Evolutionary conservation across 2,329 filamentous ascomycete genomes (phyloP).

Genomic region (Aspergillus terreus): DNA sequence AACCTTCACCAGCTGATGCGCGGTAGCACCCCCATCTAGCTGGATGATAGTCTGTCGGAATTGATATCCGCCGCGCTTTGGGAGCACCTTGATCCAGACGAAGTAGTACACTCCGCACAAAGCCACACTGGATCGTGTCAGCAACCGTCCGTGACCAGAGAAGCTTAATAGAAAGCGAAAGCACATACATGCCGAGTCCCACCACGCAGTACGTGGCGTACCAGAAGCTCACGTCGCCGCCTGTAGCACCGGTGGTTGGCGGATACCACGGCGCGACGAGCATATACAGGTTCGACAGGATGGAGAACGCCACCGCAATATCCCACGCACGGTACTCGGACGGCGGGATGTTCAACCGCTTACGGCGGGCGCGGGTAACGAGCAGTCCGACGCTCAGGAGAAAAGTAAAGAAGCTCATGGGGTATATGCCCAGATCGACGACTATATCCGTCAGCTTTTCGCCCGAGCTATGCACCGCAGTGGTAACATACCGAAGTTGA

Average conservation of each 20-base stretch:
- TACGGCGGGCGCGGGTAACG: conserved; percentile 54
- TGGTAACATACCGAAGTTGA: conserved; percentile 51
- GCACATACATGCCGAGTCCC: conserved; percentile 61
- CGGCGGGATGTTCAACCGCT: conserved; percentile 45
- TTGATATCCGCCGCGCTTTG: conserved; percentile 50
- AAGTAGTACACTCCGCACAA: conserved; percentile 57
- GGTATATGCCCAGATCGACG: conserved; percentile 58
- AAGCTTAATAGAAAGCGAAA: not conserved
- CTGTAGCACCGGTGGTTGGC: conserved; percentile 55
- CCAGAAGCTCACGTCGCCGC: conserved; percentile 68
- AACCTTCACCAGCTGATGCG: conserved; percentile 54
- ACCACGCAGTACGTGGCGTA: conserved; percentile 67
- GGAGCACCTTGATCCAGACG: conserved; percentile 56
- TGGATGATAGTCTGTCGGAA: conserved; percentile 55
- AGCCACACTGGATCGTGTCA: conserved; percentile 39
- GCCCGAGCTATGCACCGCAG: not conserved
- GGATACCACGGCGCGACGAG: conserved; percentile 71
- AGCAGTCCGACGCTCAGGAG: conserved; percentile 56
- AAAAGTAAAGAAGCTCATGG: conserved; percentile 55
- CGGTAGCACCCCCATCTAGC: conserved; percentile 48
- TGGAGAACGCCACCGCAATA: conserved; percentile 55
- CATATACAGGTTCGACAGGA: conserved; percentile 58
- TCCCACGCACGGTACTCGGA: conserved; percentile 60
- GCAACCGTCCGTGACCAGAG: not conserved
- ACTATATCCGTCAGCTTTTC: conserved; percentile 38